Conservation (phyloP, 257 asterid species). For the Cynanchum wilfordii region DNA sequence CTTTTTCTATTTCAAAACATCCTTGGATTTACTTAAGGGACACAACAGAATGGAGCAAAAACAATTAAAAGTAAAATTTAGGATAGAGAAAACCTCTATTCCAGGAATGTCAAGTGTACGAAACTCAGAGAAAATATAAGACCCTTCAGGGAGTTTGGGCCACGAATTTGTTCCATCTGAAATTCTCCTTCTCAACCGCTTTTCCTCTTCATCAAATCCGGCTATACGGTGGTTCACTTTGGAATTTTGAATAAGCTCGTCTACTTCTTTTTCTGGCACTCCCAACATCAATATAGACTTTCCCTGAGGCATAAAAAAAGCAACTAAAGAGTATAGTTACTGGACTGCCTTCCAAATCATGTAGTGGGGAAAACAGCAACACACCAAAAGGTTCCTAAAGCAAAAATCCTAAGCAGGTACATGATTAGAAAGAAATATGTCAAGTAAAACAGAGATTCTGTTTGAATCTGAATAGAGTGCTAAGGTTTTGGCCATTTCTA, state of each 20-base stretch:
- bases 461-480: neutral
- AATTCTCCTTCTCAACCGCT: conserved; percentile 58
- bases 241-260: conserved; percentile 57
- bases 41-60: neutral
- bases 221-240: conserved; percentile 68
- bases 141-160: conserved; percentile 68
- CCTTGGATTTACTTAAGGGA: neutral
- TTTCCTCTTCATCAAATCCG: conserved; percentile 91
- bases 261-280: conserved; percentile 68
- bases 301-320: conserved; percentile 43
- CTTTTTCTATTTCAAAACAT: neutral
- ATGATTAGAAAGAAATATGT: neutral
- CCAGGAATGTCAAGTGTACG: conserved; percentile 80
- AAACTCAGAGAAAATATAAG: conserved; percentile 70
- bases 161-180: conserved; percentile 26
- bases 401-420: conserved; percentile 1
- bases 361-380: neutral
- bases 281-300: conserved; percentile 90
- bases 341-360: neutral
- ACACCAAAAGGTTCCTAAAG: neutral
- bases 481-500: neutral
- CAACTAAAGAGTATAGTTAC: conserved; percentile 1
- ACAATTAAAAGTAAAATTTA: neutral
- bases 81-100: conserved; percentile 45
- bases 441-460: neutral